phyloP scores from a whole-genome alignment of 2,329 filamentous ascomycete genomes.

The Claviceps pazoutovae region DNA sequence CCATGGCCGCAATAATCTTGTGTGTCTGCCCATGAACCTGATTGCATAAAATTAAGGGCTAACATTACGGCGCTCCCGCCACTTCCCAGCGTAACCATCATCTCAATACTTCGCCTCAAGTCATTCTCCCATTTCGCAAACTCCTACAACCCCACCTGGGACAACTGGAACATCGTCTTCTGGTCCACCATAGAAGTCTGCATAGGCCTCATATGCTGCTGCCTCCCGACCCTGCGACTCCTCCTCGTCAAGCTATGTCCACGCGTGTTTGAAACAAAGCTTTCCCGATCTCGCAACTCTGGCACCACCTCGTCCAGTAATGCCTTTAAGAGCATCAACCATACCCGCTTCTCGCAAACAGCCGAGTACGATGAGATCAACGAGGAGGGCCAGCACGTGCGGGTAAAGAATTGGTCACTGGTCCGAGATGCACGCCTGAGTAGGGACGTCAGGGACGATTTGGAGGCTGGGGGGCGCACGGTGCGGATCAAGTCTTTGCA shows the following conservation, averaged over 20 bases:
- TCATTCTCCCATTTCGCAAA: conserved; percentile 11
- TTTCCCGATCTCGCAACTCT: neutral
- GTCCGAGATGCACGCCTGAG: neutral
- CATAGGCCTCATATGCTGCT: conserved; percentile 14
- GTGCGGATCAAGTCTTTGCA: neutral
- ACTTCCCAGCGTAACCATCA: conserved; percentile 10
- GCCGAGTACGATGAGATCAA: neutral
- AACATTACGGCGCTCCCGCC: neutral
- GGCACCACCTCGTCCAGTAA: conserved; percentile 1
- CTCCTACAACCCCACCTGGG: conserved; percentile 13
- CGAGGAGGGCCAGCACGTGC: neutral
- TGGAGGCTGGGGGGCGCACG: neutral
- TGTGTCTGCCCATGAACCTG: neutral
- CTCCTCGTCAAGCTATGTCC: conserved; percentile 8
- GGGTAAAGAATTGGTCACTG: neutral
- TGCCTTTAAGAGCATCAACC: neutral
- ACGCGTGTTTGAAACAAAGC: neutral
- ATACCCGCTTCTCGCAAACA: neutral
- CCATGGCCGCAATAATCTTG: neutral
- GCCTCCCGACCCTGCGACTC: conserved; percentile 13
- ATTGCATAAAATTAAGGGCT: neutral
- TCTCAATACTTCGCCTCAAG: conserved; percentile 13
- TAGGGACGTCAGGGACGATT: neutral
- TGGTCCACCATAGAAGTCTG: conserved; percentile 16
- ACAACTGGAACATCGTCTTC: conserved; percentile 9